Evolutionary conservation across 1,284 basidiomycete species (phyloP).

Genomic region (Pseudozyma sp.): DNA sequence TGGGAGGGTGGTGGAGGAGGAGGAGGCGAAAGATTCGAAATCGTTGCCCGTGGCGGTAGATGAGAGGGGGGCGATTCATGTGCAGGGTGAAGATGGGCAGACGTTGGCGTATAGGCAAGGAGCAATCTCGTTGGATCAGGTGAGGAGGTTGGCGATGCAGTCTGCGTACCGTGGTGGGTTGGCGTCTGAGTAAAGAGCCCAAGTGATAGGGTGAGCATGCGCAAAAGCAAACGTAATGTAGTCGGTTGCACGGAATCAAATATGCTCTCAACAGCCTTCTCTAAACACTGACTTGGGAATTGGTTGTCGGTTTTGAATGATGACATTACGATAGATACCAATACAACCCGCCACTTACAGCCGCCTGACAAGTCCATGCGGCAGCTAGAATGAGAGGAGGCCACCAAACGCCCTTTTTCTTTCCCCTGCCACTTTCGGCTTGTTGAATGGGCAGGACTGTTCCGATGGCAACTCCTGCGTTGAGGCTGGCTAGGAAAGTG

Average conservation of each 20-base stretch:
- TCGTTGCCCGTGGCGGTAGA: conserved; percentile 41
- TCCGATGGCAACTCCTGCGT: conserved; percentile 43
- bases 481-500: conserved; percentile 61
- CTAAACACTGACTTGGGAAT: neutral
- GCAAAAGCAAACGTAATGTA: neutral
- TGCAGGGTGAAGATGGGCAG: conserved; percentile 66
- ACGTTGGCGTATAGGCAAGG: conserved; percentile 62
- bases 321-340: conserved; percentile 7
- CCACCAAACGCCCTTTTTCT: conserved; percentile 11
- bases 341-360: conserved; percentile 11
- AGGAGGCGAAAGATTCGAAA: conserved; percentile 30
- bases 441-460: conserved; percentile 10
- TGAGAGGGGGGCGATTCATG: conserved; percentile 56
- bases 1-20: conserved; percentile 22
- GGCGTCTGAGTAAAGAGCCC: conserved; percentile 73
- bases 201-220: neutral
- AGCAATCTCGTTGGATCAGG: conserved; percentile 65
- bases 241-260: too few species aligned
- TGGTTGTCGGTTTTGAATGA: neutral
- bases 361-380: conserved; percentile 76
- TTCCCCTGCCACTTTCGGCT: neutral
- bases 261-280: too few species aligned
- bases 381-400: conserved; percentile 79
- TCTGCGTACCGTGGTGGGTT: conserved; percentile 56
- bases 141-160: conserved; percentile 57